Evolutionary conservation across 169 alveolate species (phyloP).

Genomic region (Perkinsus olseni): DNA sequence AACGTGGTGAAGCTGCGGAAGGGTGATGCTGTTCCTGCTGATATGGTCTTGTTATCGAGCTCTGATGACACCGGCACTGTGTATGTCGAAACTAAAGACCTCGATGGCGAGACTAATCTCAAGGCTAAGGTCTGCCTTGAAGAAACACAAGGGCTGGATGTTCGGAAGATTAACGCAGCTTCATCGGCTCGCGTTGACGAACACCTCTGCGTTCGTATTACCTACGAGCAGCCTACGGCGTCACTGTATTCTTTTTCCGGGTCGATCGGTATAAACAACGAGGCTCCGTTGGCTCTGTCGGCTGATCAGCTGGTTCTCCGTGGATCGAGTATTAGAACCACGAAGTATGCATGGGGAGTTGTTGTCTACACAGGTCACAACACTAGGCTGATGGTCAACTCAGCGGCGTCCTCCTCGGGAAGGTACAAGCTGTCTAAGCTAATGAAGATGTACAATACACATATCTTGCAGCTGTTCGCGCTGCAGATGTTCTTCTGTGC

Average conservation of each 20-base stretch:
- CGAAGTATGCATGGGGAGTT: slow-evolving; percentile 78
- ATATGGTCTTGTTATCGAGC: slow-evolving; percentile 73
- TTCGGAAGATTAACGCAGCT: background rate
- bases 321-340: slow-evolving; percentile 76
- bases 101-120: slow-evolving; percentile 85
- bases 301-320: slow-evolving; percentile 16
- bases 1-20: background rate
- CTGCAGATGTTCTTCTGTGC: slow-evolving; percentile 3
- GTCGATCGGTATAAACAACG: background rate
- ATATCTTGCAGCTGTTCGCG: background rate
- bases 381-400: slow-evolving; percentile 74
- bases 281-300: slow-evolving; percentile 43
- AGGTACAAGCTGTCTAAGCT: background rate
- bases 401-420: slow-evolving; percentile 18
- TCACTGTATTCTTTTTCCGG: slow-evolving; percentile 56
- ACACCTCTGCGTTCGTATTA: background rate
- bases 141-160: background rate
- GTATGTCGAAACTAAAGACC: background rate
- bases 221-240: slow-evolving; percentile 54
- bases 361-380: slow-evolving; percentile 78
- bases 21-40: slow-evolving; percentile 85
- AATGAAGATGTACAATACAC: background rate
- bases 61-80: slow-evolving; percentile 78
- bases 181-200: background rate
- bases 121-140: slow-evolving; percentile 65